phyloP scores from a whole-genome alignment of 352 stramenopile species.

The Pythium brachiatum region DNA sequence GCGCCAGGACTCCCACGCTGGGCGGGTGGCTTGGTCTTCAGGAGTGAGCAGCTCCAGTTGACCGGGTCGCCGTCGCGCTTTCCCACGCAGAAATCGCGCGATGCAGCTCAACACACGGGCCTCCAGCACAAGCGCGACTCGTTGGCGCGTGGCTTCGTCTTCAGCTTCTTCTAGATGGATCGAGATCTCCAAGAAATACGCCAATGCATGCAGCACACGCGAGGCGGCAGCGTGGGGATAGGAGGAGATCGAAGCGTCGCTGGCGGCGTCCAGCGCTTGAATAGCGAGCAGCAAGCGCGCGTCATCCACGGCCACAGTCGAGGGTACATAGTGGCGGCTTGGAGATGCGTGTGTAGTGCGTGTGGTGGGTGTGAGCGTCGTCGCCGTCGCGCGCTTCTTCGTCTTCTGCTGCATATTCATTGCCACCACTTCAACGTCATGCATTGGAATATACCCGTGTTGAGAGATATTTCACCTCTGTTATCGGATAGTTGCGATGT shows the following conservation, averaged over 20 bases:
- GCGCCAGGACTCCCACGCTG: conserved; percentile 11
- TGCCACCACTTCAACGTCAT: conserved; percentile 6
- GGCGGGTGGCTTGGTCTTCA: neutral
- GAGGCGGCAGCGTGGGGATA: neutral
- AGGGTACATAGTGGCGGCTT: neutral
- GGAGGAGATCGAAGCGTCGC: neutral
- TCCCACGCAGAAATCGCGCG: conserved; percentile 12
- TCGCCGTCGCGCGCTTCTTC: neutral
- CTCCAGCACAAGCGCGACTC: conserved; percentile 17
- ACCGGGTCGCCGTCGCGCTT: neutral
- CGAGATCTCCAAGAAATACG: conserved; percentile 19
- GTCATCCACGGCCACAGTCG: conserved; percentile 22
- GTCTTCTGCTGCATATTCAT: neutral
- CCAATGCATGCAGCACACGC: conserved; percentile 11
- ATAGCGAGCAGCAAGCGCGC: conserved; percentile 39
- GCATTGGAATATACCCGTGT: neutral
- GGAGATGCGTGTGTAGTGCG: neutral
- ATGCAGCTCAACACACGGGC: conserved; percentile 23
- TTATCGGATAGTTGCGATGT: neutral
- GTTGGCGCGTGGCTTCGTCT: neutral
- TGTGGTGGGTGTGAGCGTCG: neutral
- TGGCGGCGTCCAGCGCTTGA: conserved; percentile 33
- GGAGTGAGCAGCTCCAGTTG: neutral
- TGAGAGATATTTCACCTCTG: neutral
- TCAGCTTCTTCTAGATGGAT: neutral